Evolutionary conservation across 1,284 basidiomycete species (phyloP).

Genomic region (Cryptococcus floricola): DNA sequence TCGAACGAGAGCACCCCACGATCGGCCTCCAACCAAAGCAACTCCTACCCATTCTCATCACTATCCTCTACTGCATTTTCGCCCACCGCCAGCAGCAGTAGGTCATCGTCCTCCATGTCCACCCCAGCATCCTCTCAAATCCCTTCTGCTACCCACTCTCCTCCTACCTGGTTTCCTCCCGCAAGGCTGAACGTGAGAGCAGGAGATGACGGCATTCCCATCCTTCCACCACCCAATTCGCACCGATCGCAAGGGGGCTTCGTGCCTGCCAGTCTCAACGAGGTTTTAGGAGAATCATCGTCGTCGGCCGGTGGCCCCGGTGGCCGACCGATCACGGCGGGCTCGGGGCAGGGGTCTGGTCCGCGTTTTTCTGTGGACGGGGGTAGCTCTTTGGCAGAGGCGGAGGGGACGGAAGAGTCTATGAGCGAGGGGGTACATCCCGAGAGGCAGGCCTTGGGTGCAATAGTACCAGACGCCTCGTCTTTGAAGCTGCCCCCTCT

Average conservation of each 20-base stretch:
- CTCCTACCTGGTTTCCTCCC: constrained; percentile 8
- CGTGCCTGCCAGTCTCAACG: constrained; percentile 12
- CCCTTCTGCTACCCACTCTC: constrained; percentile 1
- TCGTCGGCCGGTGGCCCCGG: background rate
- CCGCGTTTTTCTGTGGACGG: background rate
- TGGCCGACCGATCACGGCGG: background rate
- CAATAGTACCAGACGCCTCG: background rate
- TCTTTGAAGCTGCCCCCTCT: background rate
- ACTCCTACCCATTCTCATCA: constrained; percentile 5
- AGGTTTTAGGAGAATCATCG: constrained; percentile 5
- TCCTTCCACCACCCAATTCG: constrained; percentile 14
- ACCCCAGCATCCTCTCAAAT: background rate
- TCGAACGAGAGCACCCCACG: no score
- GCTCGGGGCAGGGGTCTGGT: background rate
- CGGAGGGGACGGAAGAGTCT: no score
- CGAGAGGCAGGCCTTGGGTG: no score
- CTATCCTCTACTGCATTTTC: background rate
- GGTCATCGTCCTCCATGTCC: background rate
- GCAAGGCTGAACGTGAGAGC: constrained; percentile 5
- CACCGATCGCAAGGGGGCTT: constrained; percentile 1
- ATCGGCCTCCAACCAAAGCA: no score
- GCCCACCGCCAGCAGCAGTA: background rate
- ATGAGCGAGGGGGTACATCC: no score
- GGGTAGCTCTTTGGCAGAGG: background rate
- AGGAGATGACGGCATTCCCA: constrained; percentile 19